Percentiles rank a stretch among this genome's conserved stretches.
Evolutionary conservation across 1,139 yeast genomes (phyloP).

Genomic region (Candida sp.): DNA sequence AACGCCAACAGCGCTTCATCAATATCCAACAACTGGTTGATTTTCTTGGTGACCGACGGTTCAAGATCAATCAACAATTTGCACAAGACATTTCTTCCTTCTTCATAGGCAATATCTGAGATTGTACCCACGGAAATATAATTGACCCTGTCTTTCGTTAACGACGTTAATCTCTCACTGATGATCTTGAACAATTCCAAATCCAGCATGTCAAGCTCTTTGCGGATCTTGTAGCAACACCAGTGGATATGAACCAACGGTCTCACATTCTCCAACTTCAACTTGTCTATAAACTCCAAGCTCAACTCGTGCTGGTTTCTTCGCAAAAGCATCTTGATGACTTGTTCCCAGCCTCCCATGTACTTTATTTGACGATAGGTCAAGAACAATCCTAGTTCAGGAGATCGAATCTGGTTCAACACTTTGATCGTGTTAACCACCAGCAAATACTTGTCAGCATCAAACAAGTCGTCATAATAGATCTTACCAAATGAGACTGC

Average conservation of each 20-base stretch:
- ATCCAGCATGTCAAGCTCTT: slow-evolving; percentile 60
- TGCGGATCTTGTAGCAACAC: slow-evolving; percentile 77
- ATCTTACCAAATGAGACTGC: slow-evolving; percentile 93
- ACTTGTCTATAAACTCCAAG: slow-evolving; percentile 58
- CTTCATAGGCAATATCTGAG: slow-evolving; percentile 76
- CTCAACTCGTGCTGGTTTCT: slow-evolving; percentile 70
- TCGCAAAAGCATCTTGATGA: slow-evolving; percentile 61
- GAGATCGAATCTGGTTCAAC: slow-evolving; percentile 67
- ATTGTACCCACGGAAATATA: slow-evolving; percentile 64
- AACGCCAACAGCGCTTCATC: slow-evolving; percentile 78
- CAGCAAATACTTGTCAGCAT: slow-evolving; percentile 64
- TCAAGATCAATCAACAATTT: slow-evolving; percentile 70
- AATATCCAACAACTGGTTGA: slow-evolving; percentile 67
- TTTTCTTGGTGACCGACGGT: slow-evolving; percentile 63
- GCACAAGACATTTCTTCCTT: slow-evolving; percentile 78
- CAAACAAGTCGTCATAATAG: slow-evolving; percentile 47
- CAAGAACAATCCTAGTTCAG: slow-evolving; percentile 70
- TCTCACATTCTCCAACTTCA: slow-evolving; percentile 49
- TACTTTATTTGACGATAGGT: slow-evolving; percentile 58
- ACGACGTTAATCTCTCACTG: slow-evolving; percentile 43
- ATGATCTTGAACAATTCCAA: slow-evolving; percentile 57
- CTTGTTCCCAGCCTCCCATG: slow-evolving; percentile 57
- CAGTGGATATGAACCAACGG: slow-evolving; percentile 73
- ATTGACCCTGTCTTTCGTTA: slow-evolving; percentile 20
- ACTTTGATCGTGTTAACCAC: slow-evolving; percentile 66